Evolutionary conservation across 805 yeast genomes (phyloP).

Genomic region (Dipodascus albidus): DNA sequence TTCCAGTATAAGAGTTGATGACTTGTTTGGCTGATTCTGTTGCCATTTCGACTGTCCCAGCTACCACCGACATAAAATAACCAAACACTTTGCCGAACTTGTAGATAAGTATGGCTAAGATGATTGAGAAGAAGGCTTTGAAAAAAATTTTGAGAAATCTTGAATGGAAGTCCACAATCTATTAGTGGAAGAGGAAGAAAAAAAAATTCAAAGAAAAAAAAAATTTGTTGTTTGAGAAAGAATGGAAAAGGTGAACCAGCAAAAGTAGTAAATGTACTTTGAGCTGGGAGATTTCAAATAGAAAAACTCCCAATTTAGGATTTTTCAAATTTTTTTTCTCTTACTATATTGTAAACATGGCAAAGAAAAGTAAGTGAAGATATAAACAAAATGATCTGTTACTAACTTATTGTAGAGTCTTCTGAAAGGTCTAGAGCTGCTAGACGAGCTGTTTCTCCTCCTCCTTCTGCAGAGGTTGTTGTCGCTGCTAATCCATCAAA

Average conservation of each 20-base stretch:
- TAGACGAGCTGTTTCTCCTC: constrained; percentile 10
- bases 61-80: not conserved
- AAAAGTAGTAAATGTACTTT: constrained; percentile 1
- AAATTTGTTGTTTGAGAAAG: not conserved
- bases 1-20: not conserved
- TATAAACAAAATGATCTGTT: too few relatives aligned
- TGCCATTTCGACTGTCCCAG: constrained; percentile 1
- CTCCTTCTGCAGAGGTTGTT: constrained; percentile 2
- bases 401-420: constrained; percentile 4
- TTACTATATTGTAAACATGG: constrained; percentile 4
- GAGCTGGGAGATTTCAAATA: not conserved
- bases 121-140: not conserved
- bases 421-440: constrained; percentile 11
- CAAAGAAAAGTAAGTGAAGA: constrained; percentile 6
- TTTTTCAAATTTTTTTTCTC: not conserved
- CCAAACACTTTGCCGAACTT: constrained; percentile 1
- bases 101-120: not conserved
- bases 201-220: constrained; percentile 6
- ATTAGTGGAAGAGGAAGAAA: constrained; percentile 1
- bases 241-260: not conserved
- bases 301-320: too few relatives aligned
- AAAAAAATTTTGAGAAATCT: not conserved
- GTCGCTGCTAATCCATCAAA: not conserved
- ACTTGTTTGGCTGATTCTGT: not conserved
- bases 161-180: constrained; percentile 3